Conservation (phyloP, 2,329 filamentous ascomycete species). For the Dactylonectria macrodidyma region DNA sequence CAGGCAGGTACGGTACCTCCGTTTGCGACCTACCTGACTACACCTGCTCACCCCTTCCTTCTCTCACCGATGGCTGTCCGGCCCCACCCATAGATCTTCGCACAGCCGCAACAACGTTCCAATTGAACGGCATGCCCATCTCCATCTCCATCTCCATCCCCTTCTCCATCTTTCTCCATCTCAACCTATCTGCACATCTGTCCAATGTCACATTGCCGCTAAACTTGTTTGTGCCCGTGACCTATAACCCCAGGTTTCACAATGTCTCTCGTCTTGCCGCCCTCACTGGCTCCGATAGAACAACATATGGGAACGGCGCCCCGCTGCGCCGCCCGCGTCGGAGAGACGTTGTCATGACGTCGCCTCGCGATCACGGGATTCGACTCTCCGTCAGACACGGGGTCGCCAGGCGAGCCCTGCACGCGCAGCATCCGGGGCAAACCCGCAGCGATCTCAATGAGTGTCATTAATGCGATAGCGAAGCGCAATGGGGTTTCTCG, state of each 20-base stretch:
- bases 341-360: slow-evolving; percentile 39
- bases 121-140: slow-evolving; percentile 20
- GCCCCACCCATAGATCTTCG: slow-evolving; percentile 17
- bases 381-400: slow-evolving; percentile 24
- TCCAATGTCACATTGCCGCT: slow-evolving; percentile 39
- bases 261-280: slow-evolving; percentile 37
- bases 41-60: neutral
- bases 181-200: neutral
- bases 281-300: slow-evolving; percentile 29
- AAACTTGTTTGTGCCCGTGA: slow-evolving; percentile 31
- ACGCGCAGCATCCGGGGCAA: slow-evolving; percentile 24
- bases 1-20: slow-evolving; percentile 26
- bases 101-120: slow-evolving; percentile 26
- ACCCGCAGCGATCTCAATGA: slow-evolving; percentile 16
- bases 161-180: neutral
- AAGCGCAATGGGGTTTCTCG: slow-evolving; percentile 14
- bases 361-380: slow-evolving; percentile 39
- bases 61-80: neutral
- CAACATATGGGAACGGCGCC: slow-evolving; percentile 22
- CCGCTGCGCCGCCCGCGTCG: slow-evolving; percentile 13
- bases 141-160: neutral
- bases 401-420: slow-evolving; percentile 31
- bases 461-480: slow-evolving; percentile 14
- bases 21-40: slow-evolving; percentile 2
- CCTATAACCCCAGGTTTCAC: slow-evolving; percentile 45